Conservation (phyloP, 306 rosid genomes). For the Glycine latifolia region DNA sequence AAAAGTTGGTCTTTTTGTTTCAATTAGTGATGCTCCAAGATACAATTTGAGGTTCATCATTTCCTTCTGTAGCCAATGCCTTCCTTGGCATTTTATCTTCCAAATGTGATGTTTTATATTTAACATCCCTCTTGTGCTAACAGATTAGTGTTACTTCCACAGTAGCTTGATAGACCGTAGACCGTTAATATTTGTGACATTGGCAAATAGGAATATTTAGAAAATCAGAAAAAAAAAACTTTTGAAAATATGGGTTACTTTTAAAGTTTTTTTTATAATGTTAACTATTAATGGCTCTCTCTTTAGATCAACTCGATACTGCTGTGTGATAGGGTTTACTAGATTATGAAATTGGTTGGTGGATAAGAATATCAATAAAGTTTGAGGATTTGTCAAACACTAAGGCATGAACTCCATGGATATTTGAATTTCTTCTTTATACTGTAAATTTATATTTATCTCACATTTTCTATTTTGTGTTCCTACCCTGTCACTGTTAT, state of each 20-base stretch:
- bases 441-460: too few relatives aligned
- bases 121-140: not conserved
- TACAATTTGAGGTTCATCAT: not conserved
- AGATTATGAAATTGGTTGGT: constrained; percentile 15
- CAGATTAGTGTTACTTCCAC: not conserved
- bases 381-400: not conserved
- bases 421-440: constrained; percentile 1
- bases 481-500: constrained; percentile 28
- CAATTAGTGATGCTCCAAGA: constrained; percentile 25
- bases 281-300: not conserved
- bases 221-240: not conserved
- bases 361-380: not conserved
- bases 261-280: constrained; percentile 19
- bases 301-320: not conserved
- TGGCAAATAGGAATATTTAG: constrained; percentile 10
- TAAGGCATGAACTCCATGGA: not conserved
- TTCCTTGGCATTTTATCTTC: constrained; percentile 12
- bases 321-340: constrained; percentile 24
- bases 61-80: not conserved
- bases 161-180: not conserved
- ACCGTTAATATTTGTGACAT: not conserved
- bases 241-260: constrained; percentile 11
- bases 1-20: constrained; percentile 1
- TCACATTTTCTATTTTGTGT: not conserved
- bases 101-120: constrained; percentile 24